Evolutionary conservation across 140 eudicot species (phyloP), one percentile per base, ranked within the genome.

Genomic region (Anethum foeniculum): DNA sequence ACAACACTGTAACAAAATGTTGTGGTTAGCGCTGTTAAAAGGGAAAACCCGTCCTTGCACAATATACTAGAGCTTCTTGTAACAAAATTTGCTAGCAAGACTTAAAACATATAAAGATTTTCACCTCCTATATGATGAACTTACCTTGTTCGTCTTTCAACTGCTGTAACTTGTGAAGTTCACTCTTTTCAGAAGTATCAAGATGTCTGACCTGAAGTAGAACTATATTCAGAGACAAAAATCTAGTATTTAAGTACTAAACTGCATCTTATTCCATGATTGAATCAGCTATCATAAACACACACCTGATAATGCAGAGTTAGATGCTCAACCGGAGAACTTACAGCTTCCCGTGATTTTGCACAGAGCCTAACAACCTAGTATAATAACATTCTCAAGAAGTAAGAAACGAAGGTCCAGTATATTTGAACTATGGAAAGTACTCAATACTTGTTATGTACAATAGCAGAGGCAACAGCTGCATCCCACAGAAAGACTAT

Each of bases 311-410:
- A 93, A 81, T 96, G 99, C 86, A 96, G 97, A n/a, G 99, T 93
- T 44, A 96, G 83, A 86, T 96, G 98, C 96, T 96, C 99, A 80
- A 96, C 98, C 62, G 98, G 99, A 39, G 99, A 96, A 85, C 99
- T 96, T 49, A 96, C 99, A 81, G 99, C 99, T 89, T 96, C 99
- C 90, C 99, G 91, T 69, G 99, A 96, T 85, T 96, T 96, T 3
- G 99, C 99, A 88, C 99, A 96, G 43, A 96, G 93, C 79, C 99
- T 91, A 64, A 96, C 99, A 82, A 96, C 99, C 99, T 95, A 82
- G 27, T 67, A 78, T 14, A 56, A 3, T 49, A 38, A 58, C 30
- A 49, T 30, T 32, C 28, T 62, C 79, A 41, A 73, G 34, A 18
- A 56, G 65, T 39, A 39, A 52, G 38, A 11, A 76, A 32, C n/a